Base-by-base conservation (phyloP, 495 filamentous ascomycete species). In the Xylaria cubensis region DNA sequence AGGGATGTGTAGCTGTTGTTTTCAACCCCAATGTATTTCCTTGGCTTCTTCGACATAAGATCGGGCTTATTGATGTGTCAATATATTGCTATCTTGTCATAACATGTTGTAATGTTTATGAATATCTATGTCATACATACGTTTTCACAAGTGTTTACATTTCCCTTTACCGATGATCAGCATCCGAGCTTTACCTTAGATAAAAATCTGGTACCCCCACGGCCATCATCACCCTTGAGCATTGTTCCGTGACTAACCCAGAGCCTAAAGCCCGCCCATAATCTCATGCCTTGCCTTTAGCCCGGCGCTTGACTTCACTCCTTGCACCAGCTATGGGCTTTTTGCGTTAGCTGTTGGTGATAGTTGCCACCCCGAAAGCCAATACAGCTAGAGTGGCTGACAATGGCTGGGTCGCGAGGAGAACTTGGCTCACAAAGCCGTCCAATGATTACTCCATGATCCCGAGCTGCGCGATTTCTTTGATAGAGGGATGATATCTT, bases 381-480 rank as follows among this genome's bases (percentile, higher is more conserved):
- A 39, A 39, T n/a, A 36, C 34, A 39, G 34, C 34, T 41, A 39
- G 58, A 39, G 15, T 21, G 34, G 58, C 32, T 13, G 8, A 34
- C 12, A n/a, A 36, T 21, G 32, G n/a, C 55, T 34, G 55, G 55
- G 55, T 10, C 29, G 3, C 13, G 3, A 19, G 2, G 55, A 32
- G 5, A 36, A 36, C 55, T n/a, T 36, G 26, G 29, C 55, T 17
- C 29, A 6, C 9, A 53, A 21, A 53, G 21, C 21, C 24, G 21
- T 53, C 3, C 9, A 13, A 19, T 59, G 15, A 36, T 59, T 29
- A 36, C 6, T 59, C 55, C 9, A 7, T 6, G 24, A 4, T 17
- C 34, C 32, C n/a, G 9, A n/a, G 58, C 58, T 61, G 58, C 58
- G 58, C 58, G 58, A 61, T 61, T 61, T 61, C 58, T 61, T 36